Evolutionary conservation across 257 asterid species (phyloP).

Genomic region (Anisodus acutangulus): DNA sequence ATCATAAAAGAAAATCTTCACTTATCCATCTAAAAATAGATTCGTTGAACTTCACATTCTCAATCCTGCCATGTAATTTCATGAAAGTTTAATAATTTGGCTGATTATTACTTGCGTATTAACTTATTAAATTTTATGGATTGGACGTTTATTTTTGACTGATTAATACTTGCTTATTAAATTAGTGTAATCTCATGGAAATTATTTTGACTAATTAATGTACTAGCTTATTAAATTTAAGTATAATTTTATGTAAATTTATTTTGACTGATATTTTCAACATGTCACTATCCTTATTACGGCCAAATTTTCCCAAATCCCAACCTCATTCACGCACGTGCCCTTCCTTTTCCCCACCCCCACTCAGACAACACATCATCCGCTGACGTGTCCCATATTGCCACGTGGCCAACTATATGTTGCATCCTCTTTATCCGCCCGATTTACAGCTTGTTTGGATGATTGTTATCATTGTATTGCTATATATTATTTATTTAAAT

Average conservation of each 20-base stretch:
- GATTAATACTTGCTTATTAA: too few species aligned
- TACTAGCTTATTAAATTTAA: too few species aligned
- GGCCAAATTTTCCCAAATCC: slow-evolving; percentile 17
- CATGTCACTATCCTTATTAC: neutral
- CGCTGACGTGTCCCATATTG: slow-evolving; percentile 62
- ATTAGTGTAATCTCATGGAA: neutral
- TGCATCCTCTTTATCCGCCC: slow-evolving; percentile 63
- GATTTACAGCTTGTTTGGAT: neutral
- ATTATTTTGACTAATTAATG: too few species aligned
- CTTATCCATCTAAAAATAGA: neutral
- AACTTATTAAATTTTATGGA: neutral
- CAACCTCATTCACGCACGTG: slow-evolving; percentile 50
- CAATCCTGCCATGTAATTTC: neutral
- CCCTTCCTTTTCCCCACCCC: slow-evolving; percentile 43
- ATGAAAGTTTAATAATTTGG: neutral
- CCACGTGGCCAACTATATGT: slow-evolving; percentile 72
- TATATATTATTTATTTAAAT: too few species aligned
- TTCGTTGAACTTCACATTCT: neutral
- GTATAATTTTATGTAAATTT: too few species aligned
- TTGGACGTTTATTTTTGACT: neutral
- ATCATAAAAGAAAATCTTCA: neutral
- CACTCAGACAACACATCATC: slow-evolving; percentile 41
- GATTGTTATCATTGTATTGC: too few species aligned
- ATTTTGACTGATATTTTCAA: neutral
- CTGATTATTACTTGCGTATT: neutral